Base-by-base conservation (phyloP, 306 rosid genomes). In the Rosa lucieae region DNA sequence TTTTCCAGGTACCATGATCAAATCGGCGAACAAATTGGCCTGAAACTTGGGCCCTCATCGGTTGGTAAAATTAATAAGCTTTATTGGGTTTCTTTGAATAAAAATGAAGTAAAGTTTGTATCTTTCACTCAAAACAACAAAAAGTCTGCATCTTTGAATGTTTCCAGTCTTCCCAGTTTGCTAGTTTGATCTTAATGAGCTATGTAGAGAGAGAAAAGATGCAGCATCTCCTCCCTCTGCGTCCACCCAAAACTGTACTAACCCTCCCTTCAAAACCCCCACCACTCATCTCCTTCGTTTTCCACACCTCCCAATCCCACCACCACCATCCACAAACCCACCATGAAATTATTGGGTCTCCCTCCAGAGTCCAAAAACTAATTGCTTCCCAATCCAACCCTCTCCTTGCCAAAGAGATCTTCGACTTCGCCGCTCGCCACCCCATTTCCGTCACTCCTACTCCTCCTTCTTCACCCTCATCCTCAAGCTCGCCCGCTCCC, bases 331-430 rank as follows among this genome's bases (percentile, higher is more conserved):
- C 29, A 29, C 29, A 29, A 29, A 29, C 29, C 29, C 29, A 29
- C 6, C 63, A 76, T 26, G 51, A 29, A 42, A 51, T 86, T 40
- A 62, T 87, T 40, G 93, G 91, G 61, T 90, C 93, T 32, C 89
- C 94, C 15, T 67, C 86, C 15, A 85, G 97, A 82, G 90, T 94
- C 80, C 97, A 92, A 43, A 92, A 89, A 59, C 91, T 94, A 66
- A 88, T 92, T 67, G 94, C 92, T 21, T 81, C 94, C 43, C 97
- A 94, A 79, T 69, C 90, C 0, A 92, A 94, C 82, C 97, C 97
- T 78, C 91, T 91, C 67, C 89, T 94, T 40, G 97, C 97, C 71
- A 90, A 92, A 78, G 92, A 90, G 75, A 92, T 92, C 75, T 89
- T 89, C 75, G 93, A 91, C 49, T 84, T 75, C 26, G 87, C 97